Evolutionary conservation across 2,329 filamentous ascomycete species (phyloP), one percentile per base, ranked within the genome.

Genomic region (Apiospora kogelbergensis): DNA sequence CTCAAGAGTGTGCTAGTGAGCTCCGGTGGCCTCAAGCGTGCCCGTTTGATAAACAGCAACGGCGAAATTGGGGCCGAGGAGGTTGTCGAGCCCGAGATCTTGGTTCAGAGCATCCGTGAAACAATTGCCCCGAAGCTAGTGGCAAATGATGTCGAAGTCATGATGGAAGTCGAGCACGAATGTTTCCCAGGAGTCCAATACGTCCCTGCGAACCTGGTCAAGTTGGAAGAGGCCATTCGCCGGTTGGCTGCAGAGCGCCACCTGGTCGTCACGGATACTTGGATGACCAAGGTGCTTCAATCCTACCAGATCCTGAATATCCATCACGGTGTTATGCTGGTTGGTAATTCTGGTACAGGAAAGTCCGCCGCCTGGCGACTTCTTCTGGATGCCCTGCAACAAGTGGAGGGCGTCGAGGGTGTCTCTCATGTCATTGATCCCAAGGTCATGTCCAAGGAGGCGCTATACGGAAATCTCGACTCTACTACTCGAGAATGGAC

Each of bases 271-370:
- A 98, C 91, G 69, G 95, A 98, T 68, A 90, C 91, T 63, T 99
- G 97, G 97, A 94, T 98, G 89, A 96, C 93, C 69, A 99, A 99
- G 83, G 91, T 97, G 42, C 86, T 99, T 10, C 96, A 99, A 80
- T 88, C 99, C 2, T 98, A 97, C 79, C 96, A 99, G 80, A 99
- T 99, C 72, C 96, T 98, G 80, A 93, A 91, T 73, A 94, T 99
- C 69, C 96, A 99, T 77, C 96, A 99, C 75, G 96, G 96, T 91
- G 96, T 99, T 37, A 99, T 99, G 97, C 98, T 99, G 96, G 96
- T 99, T 11, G 96, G 96, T 72, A 94, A 93, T 77, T 98, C 97
- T 40, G 96, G 97, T n/a, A 92, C 95, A 63, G 97, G 97, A 78
- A 99, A 99, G 83, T 98, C 96, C 48, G 90, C 93, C 1, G 93